phyloP scores from a whole-genome alignment of 2,329 filamentous ascomycete species.

The Chaetomiaceae sp. region DNA sequence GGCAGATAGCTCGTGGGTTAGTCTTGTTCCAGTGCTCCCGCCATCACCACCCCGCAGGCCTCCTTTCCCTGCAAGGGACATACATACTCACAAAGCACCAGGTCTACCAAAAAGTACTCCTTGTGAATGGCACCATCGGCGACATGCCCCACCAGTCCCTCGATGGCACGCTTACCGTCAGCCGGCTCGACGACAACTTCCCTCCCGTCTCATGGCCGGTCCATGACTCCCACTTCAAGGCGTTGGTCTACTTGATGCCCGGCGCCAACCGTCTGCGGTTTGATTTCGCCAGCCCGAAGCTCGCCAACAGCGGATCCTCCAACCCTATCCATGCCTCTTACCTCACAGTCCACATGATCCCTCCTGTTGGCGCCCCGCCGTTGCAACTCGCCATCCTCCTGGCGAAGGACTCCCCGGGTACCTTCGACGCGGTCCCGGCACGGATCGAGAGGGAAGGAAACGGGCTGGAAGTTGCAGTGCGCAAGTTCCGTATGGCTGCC shows the following conservation, averaged over 20 bases:
- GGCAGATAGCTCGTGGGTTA: slow-evolving; percentile 78
- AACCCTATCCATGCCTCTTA: slow-evolving; percentile 72
- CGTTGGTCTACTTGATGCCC: slow-evolving; percentile 81
- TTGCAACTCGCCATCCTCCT: slow-evolving; percentile 85
- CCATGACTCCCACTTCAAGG: slow-evolving; percentile 84
- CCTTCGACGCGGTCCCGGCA: slow-evolving; percentile 76
- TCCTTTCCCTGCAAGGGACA: no score
- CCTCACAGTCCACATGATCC: slow-evolving; percentile 81
- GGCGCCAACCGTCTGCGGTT: slow-evolving; percentile 85
- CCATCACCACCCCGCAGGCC: no score
- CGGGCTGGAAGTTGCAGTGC: slow-evolving; percentile 69
- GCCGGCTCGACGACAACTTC: slow-evolving; percentile 79
- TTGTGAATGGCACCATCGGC: slow-evolving; percentile 76
- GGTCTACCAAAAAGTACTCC: slow-evolving; percentile 87
- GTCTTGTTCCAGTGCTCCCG: no score
- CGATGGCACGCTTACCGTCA: slow-evolving; percentile 75
- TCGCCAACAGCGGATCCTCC: slow-evolving; percentile 62
- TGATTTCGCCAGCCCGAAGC: slow-evolving; percentile 80
- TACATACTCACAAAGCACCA: slow-evolving; percentile 36
- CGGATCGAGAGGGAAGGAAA: slow-evolving; percentile 77
- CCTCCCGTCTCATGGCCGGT: slow-evolving; percentile 84
- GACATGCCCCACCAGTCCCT: slow-evolving; percentile 62
- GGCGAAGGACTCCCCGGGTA: slow-evolving; percentile 80
- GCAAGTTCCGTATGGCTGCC: slow-evolving; percentile 90
- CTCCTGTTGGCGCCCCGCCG: slow-evolving; percentile 71